These are phyloP conservation scores for Sporisorium exsertum DNA, from an alignment of 1,284 basidiomycete species.

Conservation along the genomic window DNA sequence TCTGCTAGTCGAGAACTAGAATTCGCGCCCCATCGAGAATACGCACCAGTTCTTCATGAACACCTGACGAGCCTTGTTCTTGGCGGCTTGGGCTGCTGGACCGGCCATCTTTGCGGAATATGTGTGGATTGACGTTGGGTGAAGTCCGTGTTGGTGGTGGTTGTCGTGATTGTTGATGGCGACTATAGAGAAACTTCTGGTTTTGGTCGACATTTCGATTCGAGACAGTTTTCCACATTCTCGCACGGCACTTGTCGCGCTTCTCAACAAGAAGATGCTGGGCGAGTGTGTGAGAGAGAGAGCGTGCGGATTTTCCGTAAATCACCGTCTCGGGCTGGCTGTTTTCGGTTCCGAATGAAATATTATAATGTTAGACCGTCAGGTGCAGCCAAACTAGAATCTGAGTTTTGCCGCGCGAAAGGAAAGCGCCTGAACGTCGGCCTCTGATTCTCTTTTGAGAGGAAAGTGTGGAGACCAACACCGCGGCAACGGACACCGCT, in stretches of 20 bases:
- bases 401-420: background rate
- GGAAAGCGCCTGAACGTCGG: background rate
- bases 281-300: no score
- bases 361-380: background rate
- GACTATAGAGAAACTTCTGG: background rate
- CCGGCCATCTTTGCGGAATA: constrained; percentile 33
- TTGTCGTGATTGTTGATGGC: background rate
- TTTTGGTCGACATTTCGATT: background rate
- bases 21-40: background rate
- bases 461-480: constrained; percentile 13
- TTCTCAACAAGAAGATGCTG: no score
- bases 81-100: constrained; percentile 50
- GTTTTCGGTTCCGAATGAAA: background rate
- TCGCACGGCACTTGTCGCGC: background rate
- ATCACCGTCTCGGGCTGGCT: background rate
- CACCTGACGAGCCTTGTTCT: constrained; percentile 55
- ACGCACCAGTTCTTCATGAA: constrained; percentile 64
- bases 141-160: constrained; percentile 7
- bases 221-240: background rate
- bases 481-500: background rate
- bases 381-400: no score
- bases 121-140: background rate
- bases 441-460: background rate
- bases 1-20: background rate
- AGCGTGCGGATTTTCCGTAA: background rate